Conservation (phyloP, 148 eudicot genomes). For the Amaranthus hypochondriacus region DNA sequence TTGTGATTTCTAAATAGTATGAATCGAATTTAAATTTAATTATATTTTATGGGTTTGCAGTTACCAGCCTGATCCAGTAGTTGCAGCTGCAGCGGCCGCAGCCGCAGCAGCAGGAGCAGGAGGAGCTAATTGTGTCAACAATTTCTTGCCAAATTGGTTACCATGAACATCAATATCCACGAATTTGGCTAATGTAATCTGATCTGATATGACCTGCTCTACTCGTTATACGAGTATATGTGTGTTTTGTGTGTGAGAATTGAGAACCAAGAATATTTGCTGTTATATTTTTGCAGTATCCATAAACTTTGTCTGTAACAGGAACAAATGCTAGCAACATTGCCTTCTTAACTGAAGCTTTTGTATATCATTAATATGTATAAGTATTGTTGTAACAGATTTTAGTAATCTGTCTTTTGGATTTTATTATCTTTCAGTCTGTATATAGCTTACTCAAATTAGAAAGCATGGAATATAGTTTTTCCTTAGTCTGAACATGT, state of each 20-base stretch:
- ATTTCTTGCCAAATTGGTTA: constrained; percentile 64
- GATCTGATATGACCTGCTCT: neutral
- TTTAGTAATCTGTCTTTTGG: too few relatives aligned
- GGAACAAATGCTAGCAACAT: neutral
- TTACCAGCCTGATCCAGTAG: constrained; percentile 52
- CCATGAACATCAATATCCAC: constrained; percentile 13
- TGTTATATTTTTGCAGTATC: constrained; percentile 13
- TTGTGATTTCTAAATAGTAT: too few relatives aligned
- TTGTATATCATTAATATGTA: neutral
- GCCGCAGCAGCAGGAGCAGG: constrained; percentile 42
- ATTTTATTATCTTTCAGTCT: too few relatives aligned
- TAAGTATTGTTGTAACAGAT: neutral
- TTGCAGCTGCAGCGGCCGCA: constrained; percentile 46
- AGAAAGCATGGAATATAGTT: too few relatives aligned
- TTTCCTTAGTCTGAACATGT: too few relatives aligned
- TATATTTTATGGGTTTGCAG: constrained; percentile 28
- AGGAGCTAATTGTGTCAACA: constrained; percentile 35
- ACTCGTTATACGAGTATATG: neutral
- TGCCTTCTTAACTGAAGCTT: neutral
- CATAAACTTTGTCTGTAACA: neutral
- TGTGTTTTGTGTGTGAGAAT: neutral
- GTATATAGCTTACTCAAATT: too few relatives aligned
- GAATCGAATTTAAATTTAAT: too few relatives aligned
- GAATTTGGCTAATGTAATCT: neutral
- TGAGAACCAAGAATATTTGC: neutral